Conservation (phyloP, 352 stramenopile species). For the Phytopythium delawarense region DNA sequence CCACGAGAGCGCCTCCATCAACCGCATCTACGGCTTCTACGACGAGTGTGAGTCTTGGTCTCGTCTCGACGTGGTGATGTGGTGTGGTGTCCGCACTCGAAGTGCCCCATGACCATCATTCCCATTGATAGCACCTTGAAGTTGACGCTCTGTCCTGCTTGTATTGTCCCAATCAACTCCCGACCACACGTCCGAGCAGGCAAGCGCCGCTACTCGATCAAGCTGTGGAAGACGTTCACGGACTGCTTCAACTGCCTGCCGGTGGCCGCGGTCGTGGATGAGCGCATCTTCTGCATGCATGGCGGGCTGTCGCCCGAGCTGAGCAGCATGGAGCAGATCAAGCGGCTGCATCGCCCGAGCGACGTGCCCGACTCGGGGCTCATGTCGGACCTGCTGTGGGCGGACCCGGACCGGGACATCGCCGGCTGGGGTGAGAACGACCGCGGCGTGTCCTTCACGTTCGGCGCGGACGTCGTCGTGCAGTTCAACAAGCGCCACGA, state of each 20-base stretch:
- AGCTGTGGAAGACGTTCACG: conserved; percentile 98
- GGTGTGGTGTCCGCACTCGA: neutral
- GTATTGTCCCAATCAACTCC: neutral
- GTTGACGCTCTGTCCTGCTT: neutral
- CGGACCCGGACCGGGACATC: conserved; percentile 96
- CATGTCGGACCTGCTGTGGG: conserved; percentile 98
- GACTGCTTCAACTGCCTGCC: conserved; percentile 93
- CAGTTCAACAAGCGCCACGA: conserved; percentile 97
- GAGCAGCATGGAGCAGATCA: conserved; percentile 90
- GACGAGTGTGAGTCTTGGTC: conserved; percentile 40
- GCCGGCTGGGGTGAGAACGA: conserved; percentile 99
- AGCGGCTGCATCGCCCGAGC: conserved; percentile 90
- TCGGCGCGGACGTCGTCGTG: conserved; percentile 97
- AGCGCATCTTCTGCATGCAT: conserved; percentile 99
- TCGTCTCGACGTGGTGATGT: neutral
- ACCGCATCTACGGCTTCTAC: conserved; percentile 82
- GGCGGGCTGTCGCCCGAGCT: conserved; percentile 96
- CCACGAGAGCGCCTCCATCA: conserved; percentile 79
- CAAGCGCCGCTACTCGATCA: conserved; percentile 84
- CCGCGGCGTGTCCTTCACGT: conserved; percentile 96
- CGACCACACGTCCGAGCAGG: neutral
- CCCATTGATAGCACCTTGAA: neutral
- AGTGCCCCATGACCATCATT: neutral
- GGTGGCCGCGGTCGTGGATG: conserved; percentile 97
- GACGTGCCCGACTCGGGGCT: conserved; percentile 91